Base-by-base conservation (phyloP, 768 basidiomycete species). In the Rhodotorula diobovata region DNA sequence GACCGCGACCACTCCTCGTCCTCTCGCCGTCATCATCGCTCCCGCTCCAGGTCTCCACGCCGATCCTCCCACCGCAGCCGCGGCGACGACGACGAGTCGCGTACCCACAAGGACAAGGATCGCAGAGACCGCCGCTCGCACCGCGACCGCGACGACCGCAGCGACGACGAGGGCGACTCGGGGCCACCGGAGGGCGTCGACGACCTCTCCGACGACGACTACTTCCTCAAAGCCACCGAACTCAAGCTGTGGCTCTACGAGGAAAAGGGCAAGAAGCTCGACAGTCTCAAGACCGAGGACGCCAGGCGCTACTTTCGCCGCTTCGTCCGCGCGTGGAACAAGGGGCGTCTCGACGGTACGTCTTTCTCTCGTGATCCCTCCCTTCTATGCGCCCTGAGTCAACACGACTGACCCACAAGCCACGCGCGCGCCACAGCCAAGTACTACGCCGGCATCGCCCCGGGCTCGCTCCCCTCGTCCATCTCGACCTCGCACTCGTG, bases 251-350 rank as follows among this genome's bases (percentile, higher is more conserved):
- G 93, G 92, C 82, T 96, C 68, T 90, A 89, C 80, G 88, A 90
- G 34, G 84, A 85, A 77, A 85, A 86, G 76, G 82, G 81, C 61
- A 87, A 86, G 90, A 93, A 93, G 78, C 89, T 95, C 76, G 89
- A 92, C 76, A 89, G 92, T 69, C 83, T 96, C 66, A 87, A 88
- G 28, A 87, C 90, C 37, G 91, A 93, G 41, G 88, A 85, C 78
- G 88, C 93, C 7, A 85, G 90, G 75, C 89, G 86, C 86, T 93
- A 94, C 79, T 97, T 97, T 79, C 87, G 89, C 77, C 95, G 93
- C 81, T 96, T 97, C 77, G 48, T 34, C 51, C 90, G 90, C 85
- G 87, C 86, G 35, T 93, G 91, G 91, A 93, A 93, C 80, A 84
- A 85, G 79, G 90, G 90, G 11, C 87, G 84, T 78, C 83, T 93